Conservation (phyloP, 2,329 filamentous ascomycete genomes). For the Didymella arachidicola region DNA sequence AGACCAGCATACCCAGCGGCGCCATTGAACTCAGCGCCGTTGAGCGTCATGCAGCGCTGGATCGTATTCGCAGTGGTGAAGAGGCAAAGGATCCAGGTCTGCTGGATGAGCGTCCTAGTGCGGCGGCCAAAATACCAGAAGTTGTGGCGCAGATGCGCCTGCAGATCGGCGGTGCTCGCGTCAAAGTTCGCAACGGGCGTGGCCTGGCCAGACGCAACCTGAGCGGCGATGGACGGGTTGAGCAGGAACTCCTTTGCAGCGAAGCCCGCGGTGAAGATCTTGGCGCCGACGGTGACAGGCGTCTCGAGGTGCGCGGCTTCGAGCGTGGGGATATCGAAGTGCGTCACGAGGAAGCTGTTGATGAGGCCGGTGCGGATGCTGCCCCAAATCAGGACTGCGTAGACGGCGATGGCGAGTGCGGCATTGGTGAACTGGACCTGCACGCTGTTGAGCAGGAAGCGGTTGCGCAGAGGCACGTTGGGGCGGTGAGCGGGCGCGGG, state of each 20-base stretch:
- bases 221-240: conserved; percentile 67
- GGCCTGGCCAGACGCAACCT: conserved; percentile 56
- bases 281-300: conserved; percentile 56
- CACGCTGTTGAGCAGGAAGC: conserved; percentile 51
- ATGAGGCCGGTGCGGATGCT: conserved; percentile 72
- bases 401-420: conserved; percentile 74
- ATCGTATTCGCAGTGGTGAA: conserved; percentile 64
- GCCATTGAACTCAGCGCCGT: conserved; percentile 73
- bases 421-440: conserved; percentile 64
- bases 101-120: conserved; percentile 65
- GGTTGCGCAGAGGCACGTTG: conserved; percentile 55
- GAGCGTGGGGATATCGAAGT: conserved; percentile 78
- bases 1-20: conserved; percentile 75
- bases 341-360: conserved; percentile 72
- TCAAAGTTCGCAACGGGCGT: conserved; percentile 67
- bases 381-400: conserved; percentile 74
- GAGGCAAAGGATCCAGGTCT: conserved; percentile 60
- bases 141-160: conserved; percentile 75
- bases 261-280: conserved; percentile 72
- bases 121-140: conserved; percentile 75
- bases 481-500: conserved; percentile 70
- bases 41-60: conserved; percentile 72
- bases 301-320: conserved; percentile 71
- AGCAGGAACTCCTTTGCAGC: conserved; percentile 82
- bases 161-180: conserved; percentile 69